These are phyloP conservation scores for Calonectria fujianensis DNA, from an alignment of 2,329 filamentous ascomycete genomes.

Conservation along the genomic window DNA sequence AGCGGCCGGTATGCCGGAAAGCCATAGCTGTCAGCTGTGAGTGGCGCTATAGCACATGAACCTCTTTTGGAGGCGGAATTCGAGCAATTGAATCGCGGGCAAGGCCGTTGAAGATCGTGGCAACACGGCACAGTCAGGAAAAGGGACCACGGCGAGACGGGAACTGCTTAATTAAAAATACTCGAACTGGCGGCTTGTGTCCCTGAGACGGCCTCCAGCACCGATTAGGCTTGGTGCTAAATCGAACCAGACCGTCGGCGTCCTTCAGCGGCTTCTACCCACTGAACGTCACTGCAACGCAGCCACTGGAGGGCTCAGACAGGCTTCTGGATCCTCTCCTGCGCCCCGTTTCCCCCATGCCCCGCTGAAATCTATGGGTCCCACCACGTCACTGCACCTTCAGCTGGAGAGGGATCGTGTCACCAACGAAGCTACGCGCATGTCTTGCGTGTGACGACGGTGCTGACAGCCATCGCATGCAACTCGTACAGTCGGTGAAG, in stretches of 20 bases:
- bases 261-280: constrained; percentile 38
- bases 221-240: constrained; percentile 50
- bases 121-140: constrained; percentile 41
- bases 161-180: constrained; percentile 20
- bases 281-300: constrained; percentile 38
- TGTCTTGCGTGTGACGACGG: neutral
- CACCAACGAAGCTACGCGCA: constrained; percentile 3
- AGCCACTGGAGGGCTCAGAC: constrained; percentile 30
- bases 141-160: constrained; percentile 40
- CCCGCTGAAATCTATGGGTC: constrained; percentile 25
- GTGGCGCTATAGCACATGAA: constrained; percentile 30
- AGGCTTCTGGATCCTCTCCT: constrained; percentile 24
- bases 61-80: neutral
- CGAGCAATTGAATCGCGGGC: constrained; percentile 39
- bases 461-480: neutral
- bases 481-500: constrained; percentile 21
- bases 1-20: constrained; percentile 53
- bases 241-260: constrained; percentile 49
- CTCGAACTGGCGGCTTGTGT: constrained; percentile 23
- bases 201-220: constrained; percentile 27
- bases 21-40: constrained; percentile 47
- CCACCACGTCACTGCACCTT: constrained; percentile 33
- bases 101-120: constrained; percentile 41
- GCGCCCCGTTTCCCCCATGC: constrained; percentile 21
- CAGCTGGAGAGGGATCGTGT: constrained; percentile 13